Evolutionary conservation across 345 rosid genomes (phyloP).

Genomic region (Lumnitzera littorea): DNA sequence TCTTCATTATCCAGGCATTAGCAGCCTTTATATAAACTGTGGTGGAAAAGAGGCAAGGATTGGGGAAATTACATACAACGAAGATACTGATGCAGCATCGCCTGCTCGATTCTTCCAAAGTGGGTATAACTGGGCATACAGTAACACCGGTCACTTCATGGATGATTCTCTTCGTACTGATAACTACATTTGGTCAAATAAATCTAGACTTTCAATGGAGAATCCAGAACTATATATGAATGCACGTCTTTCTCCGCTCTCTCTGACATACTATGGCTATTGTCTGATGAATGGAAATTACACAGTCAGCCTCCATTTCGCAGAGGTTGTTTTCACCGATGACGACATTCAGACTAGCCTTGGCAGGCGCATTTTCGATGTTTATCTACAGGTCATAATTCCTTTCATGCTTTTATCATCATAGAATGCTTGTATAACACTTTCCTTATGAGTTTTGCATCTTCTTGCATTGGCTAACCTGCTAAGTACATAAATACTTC

Average conservation of each 20-base stretch:
- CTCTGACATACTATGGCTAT: constrained; percentile 63
- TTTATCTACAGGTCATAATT: constrained; percentile 50
- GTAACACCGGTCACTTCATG: constrained; percentile 65
- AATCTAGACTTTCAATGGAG: constrained; percentile 19
- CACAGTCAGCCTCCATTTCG: constrained; percentile 43
- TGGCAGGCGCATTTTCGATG: constrained; percentile 52
- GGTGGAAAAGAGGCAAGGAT: constrained; percentile 43
- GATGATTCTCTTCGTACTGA: constrained; percentile 42
- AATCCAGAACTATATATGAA: constrained; percentile 33
- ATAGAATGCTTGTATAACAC: background rate
- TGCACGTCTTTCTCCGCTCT: constrained; percentile 49
- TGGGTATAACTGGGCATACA: constrained; percentile 48
- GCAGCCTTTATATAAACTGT: constrained; percentile 46
- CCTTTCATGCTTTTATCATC: background rate
- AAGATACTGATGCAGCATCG: constrained; percentile 52
- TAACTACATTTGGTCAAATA: constrained; percentile 23
- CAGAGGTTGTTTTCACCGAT: constrained; percentile 48
- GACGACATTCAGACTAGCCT: constrained; percentile 36
- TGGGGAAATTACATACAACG: constrained; percentile 29
- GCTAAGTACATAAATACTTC: no score
- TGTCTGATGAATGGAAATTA: constrained; percentile 57
- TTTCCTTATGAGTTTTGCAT: background rate
- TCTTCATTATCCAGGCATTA: constrained; percentile 26
- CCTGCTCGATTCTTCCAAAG: constrained; percentile 35
- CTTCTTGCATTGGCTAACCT: constrained; percentile 2